Base-by-base conservation (phyloP, 108 stramenopile species). In the Licmophora abbreviata region DNA sequence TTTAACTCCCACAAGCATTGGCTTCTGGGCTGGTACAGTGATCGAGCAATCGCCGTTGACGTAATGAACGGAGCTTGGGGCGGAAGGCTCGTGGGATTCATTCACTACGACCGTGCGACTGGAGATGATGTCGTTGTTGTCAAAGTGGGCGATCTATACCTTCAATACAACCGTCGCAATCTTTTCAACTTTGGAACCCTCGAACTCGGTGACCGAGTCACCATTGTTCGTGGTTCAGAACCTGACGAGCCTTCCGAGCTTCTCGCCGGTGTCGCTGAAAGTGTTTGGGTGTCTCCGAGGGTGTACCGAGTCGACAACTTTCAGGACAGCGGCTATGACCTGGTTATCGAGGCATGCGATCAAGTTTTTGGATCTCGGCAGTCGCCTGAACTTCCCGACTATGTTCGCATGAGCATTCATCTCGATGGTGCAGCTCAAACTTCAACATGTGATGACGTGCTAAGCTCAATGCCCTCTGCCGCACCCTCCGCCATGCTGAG, bases 171-270 rank as follows among this genome's bases (percentile, higher is more conserved):
- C 22, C 43, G 43, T n/a, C 51, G 51, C 32, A 22, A 17, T 12
- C 54, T 58, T 4, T 52, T 63, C 27, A 76, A 71, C 42, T 12
- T 25, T 12, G 59, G 51, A 10, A 69, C 68, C 25, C 45, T 37
- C 21, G 74, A 71, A 27, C 58, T 25, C 22, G 49, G 58, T 10
- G 43, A 71, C 40, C 47, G 59, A 54, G 69, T 76, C 28, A 40
- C 38, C 3, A 40, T 40, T 4, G 20, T 20, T 20, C 18, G 20
- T 3, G 38, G 15, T 40, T 15, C 20, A 4, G 38, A 20, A 5
- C 15, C 38, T 18, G 20, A 40, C 2, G 20, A 40, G 20, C 38
- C 15, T 18, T 40, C 38, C 1, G 3, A 40, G 18, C n/a, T n/a
- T n/a, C n/a, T n/a, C n/a, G n/a, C n/a, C n/a, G n/a, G n/a, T n/a